Conservation (phyloP, 2,329 filamentous ascomycete genomes). For the Phyllosticta citrichinensis region DNA sequence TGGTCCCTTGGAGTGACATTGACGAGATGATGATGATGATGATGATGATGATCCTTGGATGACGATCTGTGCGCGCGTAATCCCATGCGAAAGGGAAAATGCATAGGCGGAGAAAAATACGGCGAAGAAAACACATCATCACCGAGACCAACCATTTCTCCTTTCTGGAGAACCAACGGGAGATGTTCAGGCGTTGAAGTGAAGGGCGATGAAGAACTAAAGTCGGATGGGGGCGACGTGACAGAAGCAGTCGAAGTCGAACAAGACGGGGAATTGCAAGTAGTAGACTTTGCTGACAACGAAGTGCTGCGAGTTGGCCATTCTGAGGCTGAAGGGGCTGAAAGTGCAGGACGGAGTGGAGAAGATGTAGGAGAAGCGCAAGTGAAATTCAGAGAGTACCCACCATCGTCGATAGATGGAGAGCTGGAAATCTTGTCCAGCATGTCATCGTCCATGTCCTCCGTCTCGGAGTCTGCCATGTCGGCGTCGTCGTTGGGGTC, state of each 20-base stretch:
- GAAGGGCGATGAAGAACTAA: slow-evolving; percentile 35
- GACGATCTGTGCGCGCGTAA: slow-evolving; percentile 17
- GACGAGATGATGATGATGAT: not conserved
- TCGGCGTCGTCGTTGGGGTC: slow-evolving; percentile 38
- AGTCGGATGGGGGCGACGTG: slow-evolving; percentile 21
- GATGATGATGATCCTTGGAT: slow-evolving; percentile 37
- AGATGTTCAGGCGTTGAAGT: slow-evolving; percentile 33
- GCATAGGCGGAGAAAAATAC: slow-evolving; percentile 25
- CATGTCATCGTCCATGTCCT: slow-evolving; percentile 75
- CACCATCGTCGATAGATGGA: slow-evolving; percentile 98
- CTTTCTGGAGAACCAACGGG: slow-evolving; percentile 21
- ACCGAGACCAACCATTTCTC: not conserved
- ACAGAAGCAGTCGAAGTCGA: slow-evolving; percentile 14
- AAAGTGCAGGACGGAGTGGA: slow-evolving; percentile 25
- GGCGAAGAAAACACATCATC: slow-evolving; percentile 17
- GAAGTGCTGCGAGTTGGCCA: slow-evolving; percentile 36
- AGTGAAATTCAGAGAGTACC: slow-evolving; percentile 45
- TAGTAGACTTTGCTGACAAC: slow-evolving; percentile 26
- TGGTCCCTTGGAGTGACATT: not conserved
- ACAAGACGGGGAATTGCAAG: slow-evolving; percentile 13
- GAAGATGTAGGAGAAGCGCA: slow-evolving; percentile 18
- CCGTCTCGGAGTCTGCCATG: slow-evolving; percentile 53
- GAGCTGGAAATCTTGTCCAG: slow-evolving; percentile 99
- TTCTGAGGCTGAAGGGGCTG: slow-evolving; percentile 10
- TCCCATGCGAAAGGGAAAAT: slow-evolving; percentile 22